Evolutionary conservation across 78 protist species (phyloP), one percentile per base, ranked within the genome.

Genomic region (Acrasis kona): DNA sequence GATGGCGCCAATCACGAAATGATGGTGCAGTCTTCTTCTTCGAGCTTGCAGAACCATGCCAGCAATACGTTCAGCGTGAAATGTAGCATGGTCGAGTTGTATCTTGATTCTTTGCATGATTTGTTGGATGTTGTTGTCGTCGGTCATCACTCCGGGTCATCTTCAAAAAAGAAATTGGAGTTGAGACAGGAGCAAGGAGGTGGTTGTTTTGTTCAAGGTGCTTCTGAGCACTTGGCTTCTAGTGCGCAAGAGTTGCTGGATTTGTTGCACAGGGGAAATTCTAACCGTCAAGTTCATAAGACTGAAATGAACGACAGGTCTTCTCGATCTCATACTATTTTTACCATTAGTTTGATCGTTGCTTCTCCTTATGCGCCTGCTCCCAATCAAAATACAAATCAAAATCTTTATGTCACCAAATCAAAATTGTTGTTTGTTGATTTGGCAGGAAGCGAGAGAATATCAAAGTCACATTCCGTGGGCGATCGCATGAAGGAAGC

Each of bases 311-410:
- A 93, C 74, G 74, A 10, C 2, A 40, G 61, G 31, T 72, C 83
- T 7, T 79, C 86, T 27, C 79, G 91, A 10, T 89, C 93, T 9
- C 93, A 89, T 72, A 67, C 88, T 32, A 78, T 89, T 39, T 84
- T 89, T 71, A 39, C 42, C 32, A 39, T 89, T 3, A 42, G n/a
- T n/a, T n/a, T n/a, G n/a, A n/a, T n/a, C n/a, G n/a, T n/a, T n/a
- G n/a, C n/a, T n/a, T n/a, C n/a, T n/a, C n/a, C n/a, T n/a, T n/a
- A n/a, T n/a, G n/a, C n/a, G n/a, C n/a, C n/a, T n/a, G n/a, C n/a
- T n/a, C n/a, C n/a, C n/a, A n/a, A n/a, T n/a, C n/a, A n/a, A n/a
- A n/a, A n/a, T n/a, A n/a, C n/a, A n/a, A n/a, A n/a, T n/a, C n/a
- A n/a, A n/a, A n/a, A n/a, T n/a, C n/a, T n/a, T n/a, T n/a, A n/a